Evolutionary conservation across 139 green algal genomes (phyloP).

Genomic region (Axilococcus clingmanii): DNA sequence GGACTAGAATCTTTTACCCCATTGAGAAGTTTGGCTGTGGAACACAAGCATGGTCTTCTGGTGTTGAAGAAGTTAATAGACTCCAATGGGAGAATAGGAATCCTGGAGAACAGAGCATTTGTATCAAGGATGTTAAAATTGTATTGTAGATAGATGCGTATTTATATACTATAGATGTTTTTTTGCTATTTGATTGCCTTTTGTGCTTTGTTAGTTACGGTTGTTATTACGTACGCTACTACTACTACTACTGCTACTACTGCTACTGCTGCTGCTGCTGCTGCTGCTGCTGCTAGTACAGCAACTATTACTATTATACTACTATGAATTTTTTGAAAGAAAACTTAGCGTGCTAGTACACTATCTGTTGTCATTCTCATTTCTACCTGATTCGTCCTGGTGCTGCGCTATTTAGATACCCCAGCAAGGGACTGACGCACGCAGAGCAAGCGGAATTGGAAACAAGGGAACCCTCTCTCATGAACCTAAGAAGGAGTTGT

Average conservation of each 20-base stretch:
- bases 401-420: too few species aligned
- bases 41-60: background rate
- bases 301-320: too few species aligned
- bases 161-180: slow-evolving; percentile 21
- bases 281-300: too few species aligned
- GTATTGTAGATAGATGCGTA: slow-evolving; percentile 5
- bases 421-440: too few species aligned
- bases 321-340: too few species aligned
- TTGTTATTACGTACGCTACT: background rate
- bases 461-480: too few species aligned
- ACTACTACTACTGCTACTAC: background rate
- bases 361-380: background rate
- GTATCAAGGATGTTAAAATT: slow-evolving; percentile 11
- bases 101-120: slow-evolving; percentile 5
- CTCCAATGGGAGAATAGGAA: slow-evolving; percentile 16
- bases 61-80: slow-evolving; percentile 3
- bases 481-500: too few species aligned
- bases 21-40: slow-evolving; percentile 4
- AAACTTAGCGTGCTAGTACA: too few species aligned
- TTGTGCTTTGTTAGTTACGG: background rate
- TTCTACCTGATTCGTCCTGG: too few species aligned
- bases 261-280: background rate
- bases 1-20: slow-evolving; percentile 4
- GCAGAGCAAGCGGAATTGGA: too few species aligned
- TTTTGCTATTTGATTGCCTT: background rate